Evolutionary conservation across 345 rosid species (phyloP), one percentile per base, ranked within the genome.

Genomic region (Diplotaxis tenuifolia): DNA sequence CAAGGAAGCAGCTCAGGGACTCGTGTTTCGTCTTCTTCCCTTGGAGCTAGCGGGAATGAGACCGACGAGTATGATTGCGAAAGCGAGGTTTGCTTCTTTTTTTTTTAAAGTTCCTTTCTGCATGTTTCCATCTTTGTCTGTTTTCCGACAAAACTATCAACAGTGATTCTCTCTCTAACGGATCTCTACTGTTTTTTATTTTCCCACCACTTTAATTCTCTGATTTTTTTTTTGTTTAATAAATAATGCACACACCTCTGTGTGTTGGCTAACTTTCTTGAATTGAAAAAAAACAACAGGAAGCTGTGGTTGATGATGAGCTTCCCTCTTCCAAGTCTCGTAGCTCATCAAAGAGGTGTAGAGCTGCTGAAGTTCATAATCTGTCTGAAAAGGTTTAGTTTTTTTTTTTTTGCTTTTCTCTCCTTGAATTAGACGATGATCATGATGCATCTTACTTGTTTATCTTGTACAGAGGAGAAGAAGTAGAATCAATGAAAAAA

Each of bases 341-440:
- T 38, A 56, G 65, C 60, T 91, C 96, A 1, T 89, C 96, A 3
- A 95, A 95, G 78, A 83, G 99, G 82, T 92, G 89, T 74, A 82
- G 99, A 81, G 93, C 98, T 71, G 96, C 99, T 1, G 99, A 95
- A 75, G 92, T 95, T 69, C 99, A 95, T 76, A 95, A 95, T 84
- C 74, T 92, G 67, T 95, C 99, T 54, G 99, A 95, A 59, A 95
- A 95, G 99, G 99, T 94, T 18, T 27, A 1, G 2, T 64, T 59
- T 25, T 54, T 53, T 40, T 40, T 14, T 40, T 11, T 3, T 12
- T 42, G 14, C 5, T 16, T n/a, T 45, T n/a, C 8, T n/a, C n/a
- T n/a, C n/a, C n/a, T n/a, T n/a, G n/a, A n/a, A n/a, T n/a, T n/a
- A n/a, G n/a, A n/a, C n/a, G n/a, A n/a, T n/a, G n/a, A n/a, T n/a